Conservation (phyloP, 768 basidiomycete species). For the Hygrophorus russula region DNA sequence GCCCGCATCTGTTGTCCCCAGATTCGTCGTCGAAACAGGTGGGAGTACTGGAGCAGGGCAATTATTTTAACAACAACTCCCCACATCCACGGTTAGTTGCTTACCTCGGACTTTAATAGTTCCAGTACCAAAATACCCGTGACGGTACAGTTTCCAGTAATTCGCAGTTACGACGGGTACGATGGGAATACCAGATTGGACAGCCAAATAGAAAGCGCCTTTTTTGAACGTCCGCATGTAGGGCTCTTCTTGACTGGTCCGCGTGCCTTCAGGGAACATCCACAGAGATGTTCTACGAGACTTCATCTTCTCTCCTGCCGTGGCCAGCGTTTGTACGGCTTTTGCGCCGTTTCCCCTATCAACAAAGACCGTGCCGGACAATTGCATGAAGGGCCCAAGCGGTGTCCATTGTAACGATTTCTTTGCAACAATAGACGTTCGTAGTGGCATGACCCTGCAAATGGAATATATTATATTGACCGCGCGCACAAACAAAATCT, state of each 20-base stretch:
- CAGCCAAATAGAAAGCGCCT: conserved; percentile 93
- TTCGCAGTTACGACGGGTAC: conserved; percentile 90
- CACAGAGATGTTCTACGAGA: conserved; percentile 60
- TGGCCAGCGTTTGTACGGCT: conserved; percentile 66
- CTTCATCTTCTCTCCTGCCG: conserved; percentile 76
- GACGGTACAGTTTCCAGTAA: conserved; percentile 79
- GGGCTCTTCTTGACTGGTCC: conserved; percentile 54
- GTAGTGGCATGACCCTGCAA: conserved; percentile 67
- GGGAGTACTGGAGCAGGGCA: conserved; percentile 60
- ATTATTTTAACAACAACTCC: not conserved
- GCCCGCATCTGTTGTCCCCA: conserved; percentile 60
- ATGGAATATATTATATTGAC: conserved; percentile 7
- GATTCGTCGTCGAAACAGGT: conserved; percentile 65
- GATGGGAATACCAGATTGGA: conserved; percentile 84
- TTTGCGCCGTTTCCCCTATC: conserved; percentile 70
- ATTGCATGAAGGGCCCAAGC: conserved; percentile 82
- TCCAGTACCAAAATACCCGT: conserved; percentile 66
- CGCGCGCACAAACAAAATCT: conserved; percentile 8
- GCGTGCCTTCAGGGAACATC: conserved; percentile 96
- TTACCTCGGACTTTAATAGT: conserved; percentile 73
- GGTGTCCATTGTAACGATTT: conserved; percentile 79
- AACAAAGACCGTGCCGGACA: conserved; percentile 86
- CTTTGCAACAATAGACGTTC: conserved; percentile 87
- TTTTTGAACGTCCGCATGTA: conserved; percentile 89
- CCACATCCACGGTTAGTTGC: conserved; percentile 11